Evolutionary conservation across 2,329 filamentous ascomycete genomes (phyloP).

Genomic region (Curvularia sp.): DNA sequence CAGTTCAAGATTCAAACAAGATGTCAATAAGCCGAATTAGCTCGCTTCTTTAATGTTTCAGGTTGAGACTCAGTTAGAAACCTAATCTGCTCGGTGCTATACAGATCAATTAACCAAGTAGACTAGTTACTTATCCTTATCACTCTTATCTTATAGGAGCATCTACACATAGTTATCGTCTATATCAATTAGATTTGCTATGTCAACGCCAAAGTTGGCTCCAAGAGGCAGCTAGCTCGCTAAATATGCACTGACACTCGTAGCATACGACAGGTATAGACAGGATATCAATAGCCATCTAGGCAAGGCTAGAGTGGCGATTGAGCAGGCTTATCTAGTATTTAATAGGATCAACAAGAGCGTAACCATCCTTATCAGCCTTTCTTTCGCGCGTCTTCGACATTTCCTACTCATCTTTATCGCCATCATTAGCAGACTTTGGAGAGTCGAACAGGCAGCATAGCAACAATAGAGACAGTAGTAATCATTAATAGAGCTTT

Average conservation of each 20-base stretch:
- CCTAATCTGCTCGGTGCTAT: slow-evolving; percentile 5
- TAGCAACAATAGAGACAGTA: slow-evolving; percentile 3
- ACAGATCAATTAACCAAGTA: background rate
- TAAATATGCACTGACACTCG: slow-evolving; percentile 1
- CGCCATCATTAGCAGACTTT: slow-evolving; percentile 4
- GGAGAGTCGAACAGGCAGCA: slow-evolving; percentile 4
- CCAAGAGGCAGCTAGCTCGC: slow-evolving; percentile 3
- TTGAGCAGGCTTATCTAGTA: slow-evolving; percentile 1
- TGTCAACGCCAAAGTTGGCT: background rate
- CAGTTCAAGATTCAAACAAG: background rate
- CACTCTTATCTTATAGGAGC: background rate
- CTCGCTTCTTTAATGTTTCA: background rate
- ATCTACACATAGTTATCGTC: background rate
- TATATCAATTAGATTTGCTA: slow-evolving; percentile 2
- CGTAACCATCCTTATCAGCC: slow-evolving; percentile 1
- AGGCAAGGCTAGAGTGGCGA: slow-evolving; percentile 4
- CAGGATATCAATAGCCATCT: slow-evolving; percentile 8
- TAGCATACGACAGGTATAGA: slow-evolving; percentile 6
- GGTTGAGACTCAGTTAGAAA: slow-evolving; percentile 1
- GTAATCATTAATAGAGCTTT: slow-evolving; percentile 6
- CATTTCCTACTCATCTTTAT: slow-evolving; percentile 8
- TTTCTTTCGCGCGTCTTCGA: slow-evolving; percentile 7
- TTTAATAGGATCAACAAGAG: slow-evolving; percentile 1
- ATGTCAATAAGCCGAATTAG: background rate
- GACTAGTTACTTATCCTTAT: background rate